Percentiles rank a stretch among this genome's conserved stretches.
Conservation (phyloP, 2,329 filamentous ascomycete species). For the Teratosphaeriaceae sp. region DNA sequence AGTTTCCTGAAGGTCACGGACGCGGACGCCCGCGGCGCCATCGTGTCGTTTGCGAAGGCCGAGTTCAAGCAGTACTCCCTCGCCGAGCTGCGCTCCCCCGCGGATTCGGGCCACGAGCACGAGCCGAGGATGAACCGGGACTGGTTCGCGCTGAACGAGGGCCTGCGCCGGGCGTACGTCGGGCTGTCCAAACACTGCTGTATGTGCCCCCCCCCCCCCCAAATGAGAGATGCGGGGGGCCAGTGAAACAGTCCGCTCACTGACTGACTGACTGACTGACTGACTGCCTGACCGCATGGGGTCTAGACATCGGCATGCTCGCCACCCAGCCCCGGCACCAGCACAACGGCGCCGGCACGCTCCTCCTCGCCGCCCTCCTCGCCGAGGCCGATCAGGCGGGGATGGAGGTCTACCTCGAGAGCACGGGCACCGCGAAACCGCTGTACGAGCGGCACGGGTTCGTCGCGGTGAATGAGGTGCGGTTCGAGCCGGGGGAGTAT, state of each 20-base stretch:
- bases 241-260: too few relatives aligned
- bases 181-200: slow-evolving; percentile 24
- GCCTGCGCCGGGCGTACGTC: slow-evolving; percentile 22
- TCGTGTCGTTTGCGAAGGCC: slow-evolving; percentile 27
- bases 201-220: slow-evolving; percentile 17
- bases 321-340: slow-evolving; percentile 37
- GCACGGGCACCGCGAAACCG: slow-evolving; percentile 27
- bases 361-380: slow-evolving; percentile 36
- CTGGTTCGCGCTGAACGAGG: slow-evolving; percentile 29
- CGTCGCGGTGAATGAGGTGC: slow-evolving; percentile 21
- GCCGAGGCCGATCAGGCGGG: slow-evolving; percentile 36
- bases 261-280: neutral
- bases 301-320: slow-evolving; percentile 28
- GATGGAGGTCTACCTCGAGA: slow-evolving; percentile 37
- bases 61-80: slow-evolving; percentile 24
- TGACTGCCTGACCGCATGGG: neutral
- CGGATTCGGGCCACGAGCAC: slow-evolving; percentile 24
- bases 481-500: slow-evolving; percentile 26
- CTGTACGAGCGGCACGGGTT: slow-evolving; percentile 30
- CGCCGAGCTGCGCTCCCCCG: slow-evolving; percentile 21
- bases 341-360: slow-evolving; percentile 34
- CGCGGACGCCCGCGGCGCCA: slow-evolving; percentile 16
- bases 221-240: neutral
- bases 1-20: slow-evolving; percentile 26
- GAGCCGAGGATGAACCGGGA: slow-evolving; percentile 28